These are phyloP conservation scores for Blastobotrys elegans DNA, from an alignment of 1,139 yeast genomes.

Conservation along the genomic window DNA sequence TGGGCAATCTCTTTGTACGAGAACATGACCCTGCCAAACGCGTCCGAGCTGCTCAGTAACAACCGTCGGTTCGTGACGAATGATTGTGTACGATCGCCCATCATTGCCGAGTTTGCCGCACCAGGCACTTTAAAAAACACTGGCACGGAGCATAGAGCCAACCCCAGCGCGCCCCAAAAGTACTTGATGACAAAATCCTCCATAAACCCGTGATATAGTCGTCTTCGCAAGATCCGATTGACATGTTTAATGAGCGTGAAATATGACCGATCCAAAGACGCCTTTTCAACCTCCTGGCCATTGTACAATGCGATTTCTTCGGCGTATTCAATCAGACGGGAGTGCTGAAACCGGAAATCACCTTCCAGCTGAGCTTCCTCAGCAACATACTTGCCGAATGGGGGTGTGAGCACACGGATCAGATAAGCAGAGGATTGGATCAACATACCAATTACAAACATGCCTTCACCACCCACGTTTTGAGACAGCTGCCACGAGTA, in stretches of 20 bases:
- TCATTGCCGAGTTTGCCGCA: constrained; percentile 20
- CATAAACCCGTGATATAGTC: constrained; percentile 63
- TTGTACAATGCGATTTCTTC: constrained; percentile 86
- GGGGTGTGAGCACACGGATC: constrained; percentile 76
- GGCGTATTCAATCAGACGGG: constrained; percentile 69
- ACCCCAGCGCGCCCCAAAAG: constrained; percentile 94
- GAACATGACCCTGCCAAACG: constrained; percentile 81
- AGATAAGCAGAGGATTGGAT: constrained; percentile 78
- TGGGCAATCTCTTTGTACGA: constrained; percentile 82
- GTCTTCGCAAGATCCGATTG: constrained; percentile 71
- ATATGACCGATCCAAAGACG: constrained; percentile 71
- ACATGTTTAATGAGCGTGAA: constrained; percentile 77
- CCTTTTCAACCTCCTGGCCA: constrained; percentile 78
- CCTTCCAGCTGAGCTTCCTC: constrained; percentile 81
- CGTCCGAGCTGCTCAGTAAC: constrained; percentile 78
- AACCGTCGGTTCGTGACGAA: constrained; percentile 89
- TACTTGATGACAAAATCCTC: constrained; percentile 75
- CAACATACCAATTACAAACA: constrained; percentile 70
- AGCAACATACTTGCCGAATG: constrained; percentile 78
- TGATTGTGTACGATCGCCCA: constrained; percentile 40
- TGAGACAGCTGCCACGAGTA: constrained; percentile 78
- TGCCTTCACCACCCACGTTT: constrained; percentile 79
- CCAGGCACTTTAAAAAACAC: constrained; percentile 68
- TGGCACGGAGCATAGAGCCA: constrained; percentile 82
- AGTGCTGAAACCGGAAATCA: constrained; percentile 74